These are phyloP conservation scores for Chalciporus sphaerocephalus DNA, from an alignment of 768 basidiomycete species.

Conservation along the genomic window DNA sequence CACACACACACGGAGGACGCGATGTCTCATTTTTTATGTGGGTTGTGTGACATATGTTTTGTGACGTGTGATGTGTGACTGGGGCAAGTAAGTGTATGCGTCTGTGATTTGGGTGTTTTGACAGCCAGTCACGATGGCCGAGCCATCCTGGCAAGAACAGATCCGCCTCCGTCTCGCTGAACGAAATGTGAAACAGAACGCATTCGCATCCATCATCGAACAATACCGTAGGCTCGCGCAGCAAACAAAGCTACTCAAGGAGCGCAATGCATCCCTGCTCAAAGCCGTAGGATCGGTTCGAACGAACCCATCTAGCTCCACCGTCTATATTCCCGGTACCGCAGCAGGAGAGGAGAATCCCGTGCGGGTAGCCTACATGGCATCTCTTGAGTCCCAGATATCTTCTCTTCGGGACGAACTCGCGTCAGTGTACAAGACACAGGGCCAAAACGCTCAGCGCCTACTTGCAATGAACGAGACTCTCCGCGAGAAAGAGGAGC, in stretches of 20 bases:
- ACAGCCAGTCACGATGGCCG: slow-evolving; percentile 53
- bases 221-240: slow-evolving; percentile 92
- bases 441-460: slow-evolving; percentile 92
- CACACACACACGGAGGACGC: too few species aligned
- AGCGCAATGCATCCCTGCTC: slow-evolving; percentile 85
- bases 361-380: slow-evolving; percentile 81
- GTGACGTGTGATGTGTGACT: background rate
- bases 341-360: slow-evolving; percentile 75
- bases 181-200: slow-evolving; percentile 77
- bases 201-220: slow-evolving; percentile 82
- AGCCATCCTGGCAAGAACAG: slow-evolving; percentile 81
- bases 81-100: too few species aligned
- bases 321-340: slow-evolving; percentile 55
- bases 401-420: slow-evolving; percentile 88
- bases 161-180: slow-evolving; percentile 75
- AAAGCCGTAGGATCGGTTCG: slow-evolving; percentile 77
- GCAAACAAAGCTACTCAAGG: slow-evolving; percentile 87
- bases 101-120: background rate
- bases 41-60: background rate
- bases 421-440: slow-evolving; percentile 92
- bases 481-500: slow-evolving; percentile 87
- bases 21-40: too few species aligned
- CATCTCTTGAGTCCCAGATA: slow-evolving; percentile 91
- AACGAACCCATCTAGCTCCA: slow-evolving; percentile 55
- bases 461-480: slow-evolving; percentile 93